A percentile compares a stretch with the other conserved stretches of the same genome.
These are phyloP conservation scores for Penicillium riverlandense DNA, from an alignment of 495 filamentous ascomycete genomes.

Conservation along the genomic window DNA sequence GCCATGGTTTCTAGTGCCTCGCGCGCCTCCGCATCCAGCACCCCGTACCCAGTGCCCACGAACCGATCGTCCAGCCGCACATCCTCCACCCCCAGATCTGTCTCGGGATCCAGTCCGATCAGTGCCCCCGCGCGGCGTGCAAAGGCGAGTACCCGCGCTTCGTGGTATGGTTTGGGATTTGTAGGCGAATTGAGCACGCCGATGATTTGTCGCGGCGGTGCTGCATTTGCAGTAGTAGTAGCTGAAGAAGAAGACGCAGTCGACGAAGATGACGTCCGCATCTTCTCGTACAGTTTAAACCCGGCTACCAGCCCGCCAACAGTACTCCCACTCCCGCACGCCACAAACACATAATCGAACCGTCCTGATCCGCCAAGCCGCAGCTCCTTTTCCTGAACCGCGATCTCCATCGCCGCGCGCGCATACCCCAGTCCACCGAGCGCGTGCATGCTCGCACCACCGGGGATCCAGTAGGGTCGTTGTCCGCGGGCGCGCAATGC, in stretches of 20 bases:
- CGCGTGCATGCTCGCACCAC: slow-evolving; percentile 33
- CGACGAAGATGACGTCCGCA: not conserved
- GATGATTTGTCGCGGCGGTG: slow-evolving; percentile 15
- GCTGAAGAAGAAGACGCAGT: not conserved
- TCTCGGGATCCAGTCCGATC: slow-evolving; percentile 21
- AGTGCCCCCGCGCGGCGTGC: slow-evolving; percentile 19
- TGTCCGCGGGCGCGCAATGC: slow-evolving; percentile 9
- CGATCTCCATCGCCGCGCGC: slow-evolving; percentile 31
- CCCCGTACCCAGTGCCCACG: slow-evolving; percentile 26
- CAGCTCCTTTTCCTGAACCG: slow-evolving; percentile 20
- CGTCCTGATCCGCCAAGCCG: slow-evolving; percentile 10
- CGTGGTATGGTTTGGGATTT: slow-evolving; percentile 18
- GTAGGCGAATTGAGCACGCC: slow-evolving; percentile 32
- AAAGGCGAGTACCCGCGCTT: slow-evolving; percentile 25
- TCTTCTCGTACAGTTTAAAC: slow-evolving; percentile 27
- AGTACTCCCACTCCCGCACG: slow-evolving; percentile 34
- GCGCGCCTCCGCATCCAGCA: slow-evolving; percentile 20
- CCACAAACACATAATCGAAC: slow-evolving; percentile 34
- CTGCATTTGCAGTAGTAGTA: too few species aligned
- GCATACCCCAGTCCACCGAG: slow-evolving; percentile 34
- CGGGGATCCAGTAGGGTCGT: slow-evolving; percentile 30
- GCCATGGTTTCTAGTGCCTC: slow-evolving; percentile 18
- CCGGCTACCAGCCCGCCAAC: slow-evolving; percentile 31
- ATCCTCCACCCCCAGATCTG: slow-evolving; percentile 21
- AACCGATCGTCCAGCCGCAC: slow-evolving; percentile 30